These are phyloP conservation scores for Vanrija pseudolonga DNA, from an alignment of 1,284 basidiomycete genomes.

Conservation along the genomic window DNA sequence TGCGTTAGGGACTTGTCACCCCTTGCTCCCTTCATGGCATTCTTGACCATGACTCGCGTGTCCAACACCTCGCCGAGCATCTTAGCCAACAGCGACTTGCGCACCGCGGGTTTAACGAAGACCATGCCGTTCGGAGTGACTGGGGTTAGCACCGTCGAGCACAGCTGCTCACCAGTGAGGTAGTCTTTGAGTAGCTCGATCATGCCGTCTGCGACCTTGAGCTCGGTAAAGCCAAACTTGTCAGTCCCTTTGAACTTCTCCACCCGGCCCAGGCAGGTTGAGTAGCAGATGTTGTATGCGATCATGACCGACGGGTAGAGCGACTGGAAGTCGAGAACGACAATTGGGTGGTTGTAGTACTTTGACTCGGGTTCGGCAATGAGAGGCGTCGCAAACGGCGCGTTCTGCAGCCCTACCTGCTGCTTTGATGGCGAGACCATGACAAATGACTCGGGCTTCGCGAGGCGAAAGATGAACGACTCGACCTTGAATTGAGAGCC, in stretches of 20 bases:
- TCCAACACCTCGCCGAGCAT: slow-evolving; percentile 93
- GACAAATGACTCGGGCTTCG: slow-evolving; percentile 93
- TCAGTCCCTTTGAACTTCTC: slow-evolving; percentile 77
- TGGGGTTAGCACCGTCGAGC: slow-evolving; percentile 42
- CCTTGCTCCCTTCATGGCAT: slow-evolving; percentile 79
- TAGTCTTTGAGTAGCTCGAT: slow-evolving; percentile 67
- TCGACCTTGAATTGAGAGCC: slow-evolving; percentile 99
- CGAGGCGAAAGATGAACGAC: slow-evolving; percentile 94
- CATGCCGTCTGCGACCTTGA: slow-evolving; percentile 67
- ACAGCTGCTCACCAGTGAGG: slow-evolving; percentile 60
- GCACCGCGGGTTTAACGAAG: slow-evolving; percentile 80
- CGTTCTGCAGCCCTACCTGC: slow-evolving; percentile 93
- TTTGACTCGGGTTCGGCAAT: slow-evolving; percentile 92
- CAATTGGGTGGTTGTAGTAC: slow-evolving; percentile 85
- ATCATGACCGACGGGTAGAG: slow-evolving; percentile 98
- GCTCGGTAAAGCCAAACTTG: slow-evolving; percentile 75
- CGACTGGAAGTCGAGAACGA: slow-evolving; percentile 93
- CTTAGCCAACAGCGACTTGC: slow-evolving; percentile 78
- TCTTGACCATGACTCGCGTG: slow-evolving; percentile 96
- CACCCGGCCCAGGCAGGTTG: slow-evolving; percentile 89
- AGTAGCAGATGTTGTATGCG: slow-evolving; percentile 96
- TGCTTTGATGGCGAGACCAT: slow-evolving; percentile 78
- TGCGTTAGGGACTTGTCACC: slow-evolving; percentile 68
- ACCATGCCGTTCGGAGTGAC: slow-evolving; percentile 93
- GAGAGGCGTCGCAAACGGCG: slow-evolving; percentile 82